Evolutionary conservation across 2,329 filamentous ascomycete genomes (phyloP).

Genomic region (Botrytis deweyae): DNA sequence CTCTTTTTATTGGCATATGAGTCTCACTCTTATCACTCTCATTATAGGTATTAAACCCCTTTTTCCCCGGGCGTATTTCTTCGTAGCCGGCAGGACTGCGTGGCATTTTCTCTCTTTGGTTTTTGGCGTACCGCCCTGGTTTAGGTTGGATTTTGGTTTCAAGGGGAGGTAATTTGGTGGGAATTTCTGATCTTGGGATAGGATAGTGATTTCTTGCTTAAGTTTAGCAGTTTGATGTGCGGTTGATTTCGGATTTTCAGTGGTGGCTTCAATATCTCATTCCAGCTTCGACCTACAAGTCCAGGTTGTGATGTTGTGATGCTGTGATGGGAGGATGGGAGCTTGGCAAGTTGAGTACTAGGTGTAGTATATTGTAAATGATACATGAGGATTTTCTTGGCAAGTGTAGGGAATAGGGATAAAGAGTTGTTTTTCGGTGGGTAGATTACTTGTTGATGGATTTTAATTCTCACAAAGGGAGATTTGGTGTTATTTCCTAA

Average conservation of each 20-base stretch:
- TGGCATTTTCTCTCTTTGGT: neutral
- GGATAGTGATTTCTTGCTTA: neutral
- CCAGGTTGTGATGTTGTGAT: neutral
- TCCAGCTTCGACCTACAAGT: neutral
- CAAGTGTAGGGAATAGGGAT: neutral
- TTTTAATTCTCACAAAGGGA: neutral
- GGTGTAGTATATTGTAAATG: neutral
- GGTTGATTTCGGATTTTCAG: neutral
- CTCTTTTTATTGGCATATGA: neutral
- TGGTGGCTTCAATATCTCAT: neutral
- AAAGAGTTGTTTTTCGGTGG: neutral
- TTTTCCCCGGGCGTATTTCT: neutral
- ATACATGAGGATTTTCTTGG: neutral
- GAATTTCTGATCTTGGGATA: neutral
- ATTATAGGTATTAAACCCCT: neutral
- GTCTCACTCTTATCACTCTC: neutral
- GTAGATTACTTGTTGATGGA: neutral
- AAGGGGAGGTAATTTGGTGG: too few relatives aligned
- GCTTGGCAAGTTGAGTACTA: neutral
- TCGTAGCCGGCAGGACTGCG: neutral
- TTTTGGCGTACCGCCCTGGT: neutral
- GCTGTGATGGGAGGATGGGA: neutral
- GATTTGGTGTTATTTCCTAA: neutral
- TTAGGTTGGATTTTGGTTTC: neutral
- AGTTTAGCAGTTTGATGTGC: neutral